Evolutionary conservation across 495 filamentous ascomycete species (phyloP).

Genomic region (Opeltia flavorubescens): DNA sequence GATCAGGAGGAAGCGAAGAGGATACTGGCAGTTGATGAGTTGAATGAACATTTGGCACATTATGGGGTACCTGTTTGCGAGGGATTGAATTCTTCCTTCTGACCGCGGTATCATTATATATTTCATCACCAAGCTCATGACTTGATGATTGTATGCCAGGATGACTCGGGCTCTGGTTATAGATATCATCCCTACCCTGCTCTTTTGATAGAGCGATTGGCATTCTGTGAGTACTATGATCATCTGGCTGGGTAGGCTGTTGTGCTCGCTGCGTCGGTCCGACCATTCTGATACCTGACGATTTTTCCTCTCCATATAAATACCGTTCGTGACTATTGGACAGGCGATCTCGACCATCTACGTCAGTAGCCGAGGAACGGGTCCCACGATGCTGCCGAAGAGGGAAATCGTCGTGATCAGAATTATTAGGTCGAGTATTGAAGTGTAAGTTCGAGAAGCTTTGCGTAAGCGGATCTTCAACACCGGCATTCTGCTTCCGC

Average conservation of each 20-base stretch:
- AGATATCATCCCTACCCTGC: no score
- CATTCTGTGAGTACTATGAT: no score
- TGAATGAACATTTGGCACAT: not conserved
- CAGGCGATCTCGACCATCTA: not conserved
- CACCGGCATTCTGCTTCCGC: not conserved
- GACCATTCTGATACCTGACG: not conserved
- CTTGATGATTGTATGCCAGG: no score
- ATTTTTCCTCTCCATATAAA: not conserved
- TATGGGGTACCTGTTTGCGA: no score
- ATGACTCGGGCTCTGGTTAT: no score
- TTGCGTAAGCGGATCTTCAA: not conserved
- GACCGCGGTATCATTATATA: no score
- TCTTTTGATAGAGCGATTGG: no score
- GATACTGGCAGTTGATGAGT: not conserved
- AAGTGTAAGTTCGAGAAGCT: not conserved
- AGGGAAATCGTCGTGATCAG: not conserved
- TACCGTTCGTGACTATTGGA: not conserved
- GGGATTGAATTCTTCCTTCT: no score
- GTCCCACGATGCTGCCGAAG: not conserved
- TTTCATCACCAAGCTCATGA: no score
- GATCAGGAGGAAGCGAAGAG: not conserved
- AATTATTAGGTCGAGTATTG: not conserved
- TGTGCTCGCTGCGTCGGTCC: not conserved
- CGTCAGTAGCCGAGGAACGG: not conserved
- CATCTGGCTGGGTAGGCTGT: not conserved